A percentile compares a stretch with the other conserved stretches of the same genome.
phyloP scores from a whole-genome alignment of 2,329 filamentous ascomycete genomes.

The Sarocladium strictum region DNA sequence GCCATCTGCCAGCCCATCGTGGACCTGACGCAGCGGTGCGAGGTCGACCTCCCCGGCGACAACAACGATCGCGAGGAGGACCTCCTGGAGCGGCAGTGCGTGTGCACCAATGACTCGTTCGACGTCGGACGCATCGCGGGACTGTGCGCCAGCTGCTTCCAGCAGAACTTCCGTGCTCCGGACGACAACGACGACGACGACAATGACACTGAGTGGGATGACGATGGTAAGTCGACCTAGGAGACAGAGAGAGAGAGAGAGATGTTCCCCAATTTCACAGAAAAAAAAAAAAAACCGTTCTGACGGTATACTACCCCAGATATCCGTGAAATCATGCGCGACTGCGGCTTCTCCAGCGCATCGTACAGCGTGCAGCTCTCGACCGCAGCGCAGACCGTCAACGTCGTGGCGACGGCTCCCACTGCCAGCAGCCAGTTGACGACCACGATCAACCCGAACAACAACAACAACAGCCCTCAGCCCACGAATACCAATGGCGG shows the following conservation, averaged over 20 bases:
- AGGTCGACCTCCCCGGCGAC: slow-evolving; percentile 20
- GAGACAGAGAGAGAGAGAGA: no score
- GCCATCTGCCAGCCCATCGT: slow-evolving; percentile 31
- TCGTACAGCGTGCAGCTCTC: slow-evolving; percentile 21
- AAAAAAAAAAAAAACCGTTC: not conserved
- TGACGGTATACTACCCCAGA: slow-evolving; percentile 17
- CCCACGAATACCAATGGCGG: not conserved
- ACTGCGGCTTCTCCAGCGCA: slow-evolving; percentile 27
- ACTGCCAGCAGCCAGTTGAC: slow-evolving; percentile 28
- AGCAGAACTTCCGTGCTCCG: slow-evolving; percentile 20
- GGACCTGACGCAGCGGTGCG: slow-evolving; percentile 28
- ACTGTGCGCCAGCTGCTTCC: slow-evolving; percentile 32
- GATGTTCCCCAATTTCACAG: not conserved
- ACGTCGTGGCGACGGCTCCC: slow-evolving; percentile 25
- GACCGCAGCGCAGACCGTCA: slow-evolving; percentile 21
- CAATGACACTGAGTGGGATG: slow-evolving; percentile 12
- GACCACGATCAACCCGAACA: slow-evolving; percentile 21
- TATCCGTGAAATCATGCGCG: slow-evolving; percentile 27
- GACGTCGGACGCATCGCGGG: slow-evolving; percentile 28
- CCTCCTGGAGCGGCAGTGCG: slow-evolving; percentile 31
- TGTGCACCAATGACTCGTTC: slow-evolving; percentile 36
- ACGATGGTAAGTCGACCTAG: slow-evolving; percentile 7
- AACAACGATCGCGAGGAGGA: slow-evolving; percentile 27
- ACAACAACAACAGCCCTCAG: slow-evolving; percentile 12
- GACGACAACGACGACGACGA: slow-evolving; percentile 13